A percentile compares a stretch with the other conserved stretches of the same genome.
phyloP scores from a whole-genome alignment of 768 basidiomycete genomes.

The Tricholoma hemisulphureum region DNA sequence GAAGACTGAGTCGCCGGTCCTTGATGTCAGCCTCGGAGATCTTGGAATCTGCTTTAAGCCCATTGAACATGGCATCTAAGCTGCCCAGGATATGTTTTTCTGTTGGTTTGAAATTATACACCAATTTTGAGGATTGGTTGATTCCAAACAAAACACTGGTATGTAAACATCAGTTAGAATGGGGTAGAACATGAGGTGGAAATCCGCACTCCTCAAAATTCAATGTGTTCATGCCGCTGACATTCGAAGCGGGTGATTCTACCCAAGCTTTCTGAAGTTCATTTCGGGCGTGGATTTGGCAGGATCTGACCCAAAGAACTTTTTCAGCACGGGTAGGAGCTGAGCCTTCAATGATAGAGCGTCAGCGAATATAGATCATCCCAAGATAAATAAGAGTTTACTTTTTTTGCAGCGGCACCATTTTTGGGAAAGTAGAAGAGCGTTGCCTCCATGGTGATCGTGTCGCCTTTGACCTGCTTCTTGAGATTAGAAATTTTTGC shows the following conservation, averaged over 20 bases:
- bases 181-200: not conserved
- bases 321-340: not conserved
- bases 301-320: not conserved
- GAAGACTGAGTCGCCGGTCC: not conserved
- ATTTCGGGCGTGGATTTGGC: not conserved
- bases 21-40: not conserved
- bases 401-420: not conserved
- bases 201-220: constrained; percentile 2
- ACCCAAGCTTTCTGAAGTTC: too few relatives aligned
- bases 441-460: too few relatives aligned
- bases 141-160: not conserved
- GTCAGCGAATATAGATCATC: not conserved
- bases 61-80: not conserved
- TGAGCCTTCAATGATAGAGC: not conserved
- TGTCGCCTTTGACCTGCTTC: constrained; percentile 3
- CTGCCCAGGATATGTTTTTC: not conserved
- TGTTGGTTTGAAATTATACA: constrained; percentile 1
- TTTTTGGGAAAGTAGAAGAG: constrained; percentile 1
- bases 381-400: not conserved
- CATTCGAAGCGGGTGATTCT: not conserved
- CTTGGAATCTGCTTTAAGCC: not conserved
- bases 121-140: not conserved
- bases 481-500: not conserved
- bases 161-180: not conserved
- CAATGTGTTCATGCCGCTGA: not conserved